Conservation (phyloP, 1,284 basidiomycete genomes). For the Papiliotrema fonsecae region DNA sequence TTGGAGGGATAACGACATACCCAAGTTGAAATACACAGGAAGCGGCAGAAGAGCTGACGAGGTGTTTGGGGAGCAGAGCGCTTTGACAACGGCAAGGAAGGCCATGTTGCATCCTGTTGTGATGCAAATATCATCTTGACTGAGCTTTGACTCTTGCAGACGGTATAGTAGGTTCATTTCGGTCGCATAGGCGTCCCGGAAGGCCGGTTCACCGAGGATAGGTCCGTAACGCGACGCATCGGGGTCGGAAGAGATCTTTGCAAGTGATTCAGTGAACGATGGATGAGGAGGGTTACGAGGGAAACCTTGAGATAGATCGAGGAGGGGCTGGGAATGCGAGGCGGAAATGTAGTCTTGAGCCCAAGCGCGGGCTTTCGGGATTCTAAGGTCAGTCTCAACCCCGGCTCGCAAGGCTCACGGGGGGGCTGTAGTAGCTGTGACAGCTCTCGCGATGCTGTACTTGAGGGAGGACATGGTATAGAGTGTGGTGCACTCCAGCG, state of each 20-base stretch:
- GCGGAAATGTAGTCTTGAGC: slow-evolving; percentile 3
- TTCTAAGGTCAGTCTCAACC: background rate
- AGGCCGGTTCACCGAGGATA: slow-evolving; percentile 59
- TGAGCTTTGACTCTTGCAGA: slow-evolving; percentile 33
- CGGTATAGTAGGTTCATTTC: slow-evolving; percentile 67
- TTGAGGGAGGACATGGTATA: background rate
- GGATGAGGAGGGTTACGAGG: slow-evolving; percentile 63
- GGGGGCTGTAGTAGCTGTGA: background rate
- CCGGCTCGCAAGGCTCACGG: background rate
- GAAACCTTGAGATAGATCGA: slow-evolving; percentile 40
- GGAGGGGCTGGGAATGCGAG: background rate
- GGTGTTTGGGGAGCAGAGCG: slow-evolving; percentile 65
- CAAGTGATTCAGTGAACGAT: slow-evolving; percentile 55
- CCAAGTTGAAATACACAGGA: slow-evolving; percentile 79
- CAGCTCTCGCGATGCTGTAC: background rate
- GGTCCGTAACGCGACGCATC: slow-evolving; percentile 59
- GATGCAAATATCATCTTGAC: slow-evolving; percentile 53
- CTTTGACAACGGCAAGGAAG: slow-evolving; percentile 40
- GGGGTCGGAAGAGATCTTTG: slow-evolving; percentile 51
- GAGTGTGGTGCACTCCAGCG: background rate
- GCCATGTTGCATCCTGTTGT: slow-evolving; percentile 50
- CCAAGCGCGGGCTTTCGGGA: slow-evolving; percentile 5
- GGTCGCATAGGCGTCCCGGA: slow-evolving; percentile 58
- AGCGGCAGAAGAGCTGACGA: slow-evolving; percentile 68
- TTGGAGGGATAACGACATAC: slow-evolving; percentile 69